Evolutionary conservation across 345 rosid genomes (phyloP), one percentile per base, ranked within the genome.

Genomic region (Limnanthes douglasii): DNA sequence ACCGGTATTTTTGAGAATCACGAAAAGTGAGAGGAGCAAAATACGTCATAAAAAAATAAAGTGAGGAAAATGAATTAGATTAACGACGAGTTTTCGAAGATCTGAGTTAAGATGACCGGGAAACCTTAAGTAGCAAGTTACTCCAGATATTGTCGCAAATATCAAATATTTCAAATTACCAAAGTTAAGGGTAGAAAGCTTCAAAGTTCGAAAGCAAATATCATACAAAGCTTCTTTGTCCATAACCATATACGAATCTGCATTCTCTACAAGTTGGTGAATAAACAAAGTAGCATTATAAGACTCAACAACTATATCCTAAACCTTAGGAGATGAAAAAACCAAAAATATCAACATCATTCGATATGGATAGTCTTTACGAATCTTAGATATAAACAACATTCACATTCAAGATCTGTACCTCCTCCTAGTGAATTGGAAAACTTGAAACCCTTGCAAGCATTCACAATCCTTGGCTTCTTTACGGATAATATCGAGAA

Each of bases 71-170:
- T 77, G 86, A 31, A 75, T 75, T 3, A 75, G 63, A 41, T 75
- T 75, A 25, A 75, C 86, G 0, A 80, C 86, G 14, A 75, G 76
- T 66, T 75, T 75, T n/a, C 79, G 70, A 4, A 75, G 76, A 54
- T 71, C 85, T 1, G 85, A 75, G 69, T 75, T 75, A 11, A 75
- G 74, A 53, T 75, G 85, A 33, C 85, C 85, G 0, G 80, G 80
- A 61, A 75, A 75, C 16, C 86, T 76, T 6, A 72, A 69, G 28
- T 80, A 75, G 53, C 86, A 75, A 5, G 86, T 75, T 27, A 75
- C 86, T 15, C 80, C 80, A 39, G 80, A 72, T 80, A 75, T 75
- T 56, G 86, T 75, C 15, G 86, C 77, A 27, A 80, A 75, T 35
- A 75, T 75, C 28, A 75, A 72, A 37, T 75, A 80, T 39, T 75